Base-by-base conservation (phyloP, 441 rosid genomes). In the Manihot esculenta region DNA sequence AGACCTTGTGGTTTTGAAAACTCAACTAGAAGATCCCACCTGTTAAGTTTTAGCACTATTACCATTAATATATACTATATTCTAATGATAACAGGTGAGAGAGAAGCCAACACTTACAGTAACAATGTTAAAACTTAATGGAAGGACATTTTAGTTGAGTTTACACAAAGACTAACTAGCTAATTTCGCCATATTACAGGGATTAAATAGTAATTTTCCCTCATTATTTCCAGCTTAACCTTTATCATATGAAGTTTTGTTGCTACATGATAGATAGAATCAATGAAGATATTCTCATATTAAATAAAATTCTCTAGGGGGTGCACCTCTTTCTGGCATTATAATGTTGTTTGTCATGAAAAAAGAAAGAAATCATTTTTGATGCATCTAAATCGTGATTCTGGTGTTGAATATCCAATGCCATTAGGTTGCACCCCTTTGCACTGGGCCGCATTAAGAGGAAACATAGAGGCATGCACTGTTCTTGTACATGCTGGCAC, bases 371-470 rank as follows among this genome's bases (percentile, higher is more conserved):
- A 50, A 62, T 14, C 49, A 23, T 41, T 57, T 58, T 26, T 20
- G 35, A 44, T 33, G 65, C 7, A 10, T 60, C 30, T 64, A 30
- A 14, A 6, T 24, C 24, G 8, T n/a, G 12, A 24, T 63, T 72
- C 71, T 72, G 49, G 80, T 64, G 3, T 63, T 72, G 57, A n/a
- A 63, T 54, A 30, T 70, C 66, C 30, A 51, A 57, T 75, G 72
- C 70, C 64, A 69, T 75, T 76, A 94, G 99, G 99, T 55, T 92
- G 97, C 79, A 92, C 98, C 47, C 99, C 99, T 62, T 83, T 94
- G 85, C 99, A 94, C 72, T 92, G 97, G 97, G 99, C 99, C 66
- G 97, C 84, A 41, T 53, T 88, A 65, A 81, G 81, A 76, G 98
- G 94, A 78, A 86, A 90, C 78, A 82, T 80, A 20, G 99, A 94